Percentiles rank a stretch among this genome's conserved stretches.
Conservation (phyloP, 768 basidiomycete genomes). For the Boletales sp. region DNA sequence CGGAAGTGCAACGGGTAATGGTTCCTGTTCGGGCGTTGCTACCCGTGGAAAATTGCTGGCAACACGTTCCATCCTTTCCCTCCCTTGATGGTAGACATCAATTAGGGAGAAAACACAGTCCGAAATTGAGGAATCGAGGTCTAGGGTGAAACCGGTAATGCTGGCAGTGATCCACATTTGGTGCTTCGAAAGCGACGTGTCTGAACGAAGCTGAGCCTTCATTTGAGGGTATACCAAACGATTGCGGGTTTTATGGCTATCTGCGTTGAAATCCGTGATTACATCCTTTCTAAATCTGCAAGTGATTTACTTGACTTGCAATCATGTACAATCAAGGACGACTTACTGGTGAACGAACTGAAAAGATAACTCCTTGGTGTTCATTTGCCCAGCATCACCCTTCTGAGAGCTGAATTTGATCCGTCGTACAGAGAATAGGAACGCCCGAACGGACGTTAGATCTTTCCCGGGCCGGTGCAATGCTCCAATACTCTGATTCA, state of each 20-base stretch:
- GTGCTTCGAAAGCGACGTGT: conserved; percentile 44
- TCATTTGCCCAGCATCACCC: conserved; percentile 75
- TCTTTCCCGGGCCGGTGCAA: conserved; percentile 38
- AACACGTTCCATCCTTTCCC: conserved; percentile 69
- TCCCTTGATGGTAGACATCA: conserved; percentile 81
- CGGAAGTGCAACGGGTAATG: conserved; percentile 2
- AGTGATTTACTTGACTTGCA: conserved; percentile 1
- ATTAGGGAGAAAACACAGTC: conserved; percentile 77
- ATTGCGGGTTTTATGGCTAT: conserved; percentile 66
- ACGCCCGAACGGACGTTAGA: conserved; percentile 60
- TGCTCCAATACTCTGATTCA: conserved; percentile 55
- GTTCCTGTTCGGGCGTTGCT: conserved; percentile 3
- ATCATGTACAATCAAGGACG: background rate
- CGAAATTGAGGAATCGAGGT: conserved; percentile 78
- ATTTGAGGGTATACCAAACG: conserved; percentile 78
- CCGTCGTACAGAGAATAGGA: conserved; percentile 79
- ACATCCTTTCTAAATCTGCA: conserved; percentile 75
- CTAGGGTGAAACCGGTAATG: conserved; percentile 82
- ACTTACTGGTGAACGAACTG: conserved; percentile 79
- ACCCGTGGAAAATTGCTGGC: conserved; percentile 51
- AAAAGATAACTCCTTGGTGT: conserved; percentile 70
- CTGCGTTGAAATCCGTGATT: conserved; percentile 65
- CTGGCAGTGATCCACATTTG: conserved; percentile 61
- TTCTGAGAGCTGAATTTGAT: conserved; percentile 69
- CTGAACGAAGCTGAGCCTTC: conserved; percentile 66